A percentile compares a stretch with the other conserved stretches of the same genome.
Evolutionary conservation across 352 stramenopile genomes (phyloP).

Genomic region (Pythium brassicae): DNA sequence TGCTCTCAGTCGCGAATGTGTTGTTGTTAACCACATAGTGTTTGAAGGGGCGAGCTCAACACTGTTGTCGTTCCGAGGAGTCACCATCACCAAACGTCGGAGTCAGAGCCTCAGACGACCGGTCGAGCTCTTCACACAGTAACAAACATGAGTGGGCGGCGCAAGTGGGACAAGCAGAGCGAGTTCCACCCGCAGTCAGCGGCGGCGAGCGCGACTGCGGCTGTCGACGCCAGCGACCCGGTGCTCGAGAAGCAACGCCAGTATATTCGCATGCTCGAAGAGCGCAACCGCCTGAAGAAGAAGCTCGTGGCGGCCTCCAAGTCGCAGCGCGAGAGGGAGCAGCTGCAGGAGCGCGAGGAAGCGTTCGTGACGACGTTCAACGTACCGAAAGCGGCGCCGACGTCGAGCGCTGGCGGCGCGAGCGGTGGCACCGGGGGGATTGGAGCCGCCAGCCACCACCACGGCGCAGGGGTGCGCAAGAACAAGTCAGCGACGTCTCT

Average conservation of each 20-base stretch:
- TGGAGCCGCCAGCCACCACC: not conserved
- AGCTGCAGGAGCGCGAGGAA: constrained; percentile 58
- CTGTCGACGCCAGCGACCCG: constrained; percentile 23
- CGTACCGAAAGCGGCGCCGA: constrained; percentile 20
- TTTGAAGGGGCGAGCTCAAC: too few relatives aligned
- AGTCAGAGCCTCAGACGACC: too few relatives aligned
- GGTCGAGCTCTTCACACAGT: too few relatives aligned
- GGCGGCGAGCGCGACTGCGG: not conserved
- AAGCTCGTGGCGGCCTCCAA: constrained; percentile 60
- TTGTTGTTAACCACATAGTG: too few relatives aligned
- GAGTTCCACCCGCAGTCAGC: constrained; percentile 16
- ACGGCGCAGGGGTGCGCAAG: constrained; percentile 21
- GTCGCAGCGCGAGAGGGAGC: constrained; percentile 40
- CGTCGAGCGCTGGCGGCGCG: not conserved
- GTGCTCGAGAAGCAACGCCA: constrained; percentile 74
- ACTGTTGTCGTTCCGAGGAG: too few relatives aligned
- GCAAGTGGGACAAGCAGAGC: constrained; percentile 44
- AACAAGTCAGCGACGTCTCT: constrained; percentile 42
- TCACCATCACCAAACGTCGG: too few relatives aligned
- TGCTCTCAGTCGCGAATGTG: too few relatives aligned
- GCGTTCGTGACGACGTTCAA: constrained; percentile 83
- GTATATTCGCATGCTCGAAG: constrained; percentile 83
- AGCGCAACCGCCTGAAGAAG: constrained; percentile 80
- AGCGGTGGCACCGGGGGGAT: not conserved
- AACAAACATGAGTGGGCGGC: constrained; percentile 30